Evolutionary conservation across 495 filamentous ascomycete genomes (phyloP).

Genomic region (Penicillium bialowiezense): DNA sequence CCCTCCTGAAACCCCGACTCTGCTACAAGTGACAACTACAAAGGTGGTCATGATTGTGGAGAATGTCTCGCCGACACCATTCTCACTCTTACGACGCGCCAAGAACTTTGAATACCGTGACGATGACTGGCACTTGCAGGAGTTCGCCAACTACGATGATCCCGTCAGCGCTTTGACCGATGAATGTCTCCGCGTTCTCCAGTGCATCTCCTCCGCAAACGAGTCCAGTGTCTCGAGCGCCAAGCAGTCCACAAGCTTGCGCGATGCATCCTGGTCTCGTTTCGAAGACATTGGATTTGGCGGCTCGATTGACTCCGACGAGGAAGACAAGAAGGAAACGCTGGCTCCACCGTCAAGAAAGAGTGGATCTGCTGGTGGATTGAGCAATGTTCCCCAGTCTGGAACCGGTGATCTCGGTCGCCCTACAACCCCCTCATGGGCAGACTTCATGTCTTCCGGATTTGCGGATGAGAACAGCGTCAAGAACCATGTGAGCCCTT

Average conservation of each 20-base stretch:
- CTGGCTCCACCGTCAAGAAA: constrained; percentile 28
- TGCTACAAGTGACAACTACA: constrained; percentile 76
- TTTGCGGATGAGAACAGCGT: constrained; percentile 71
- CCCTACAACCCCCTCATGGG: constrained; percentile 96
- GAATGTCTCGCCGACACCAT: constrained; percentile 91
- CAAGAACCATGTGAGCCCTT: constrained; percentile 47
- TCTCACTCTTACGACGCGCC: constrained; percentile 83
- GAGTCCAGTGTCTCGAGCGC: constrained; percentile 69
- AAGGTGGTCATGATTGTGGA: constrained; percentile 97
- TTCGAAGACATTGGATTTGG: constrained; percentile 96
- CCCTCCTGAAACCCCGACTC: constrained; percentile 73
- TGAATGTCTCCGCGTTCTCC: constrained; percentile 87
- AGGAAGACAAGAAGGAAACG: constrained; percentile 57
- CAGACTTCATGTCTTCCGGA: constrained; percentile 91
- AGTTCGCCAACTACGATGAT: constrained; percentile 86
- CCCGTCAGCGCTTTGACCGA: constrained; percentile 85
- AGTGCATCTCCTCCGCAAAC: constrained; percentile 82
- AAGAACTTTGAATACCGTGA: constrained; percentile 95
- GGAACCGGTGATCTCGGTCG: constrained; percentile 62
- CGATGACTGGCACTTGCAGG: constrained; percentile 74
- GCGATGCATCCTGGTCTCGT: constrained; percentile 89
- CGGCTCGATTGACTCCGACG: constrained; percentile 65
- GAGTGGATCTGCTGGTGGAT: constrained; percentile 22
- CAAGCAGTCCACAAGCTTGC: constrained; percentile 66
- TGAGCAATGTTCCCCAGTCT: constrained; percentile 64